Conservation (phyloP, 805 yeast genomes). For the Trichomonascus vanleenenianus region DNA sequence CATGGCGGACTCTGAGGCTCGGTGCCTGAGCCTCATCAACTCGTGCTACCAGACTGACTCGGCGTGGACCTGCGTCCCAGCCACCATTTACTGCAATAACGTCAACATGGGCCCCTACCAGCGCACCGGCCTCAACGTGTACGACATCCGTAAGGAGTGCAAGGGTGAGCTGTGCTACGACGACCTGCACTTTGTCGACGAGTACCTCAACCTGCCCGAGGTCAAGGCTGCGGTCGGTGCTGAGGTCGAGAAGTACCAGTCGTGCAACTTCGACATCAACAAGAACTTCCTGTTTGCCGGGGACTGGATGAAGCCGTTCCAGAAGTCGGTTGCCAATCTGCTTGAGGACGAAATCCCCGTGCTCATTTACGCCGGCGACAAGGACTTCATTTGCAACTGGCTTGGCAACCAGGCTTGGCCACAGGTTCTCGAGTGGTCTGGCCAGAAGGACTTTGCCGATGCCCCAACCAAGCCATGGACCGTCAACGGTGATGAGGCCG, state of each 20-base stretch:
- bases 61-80: conserved; percentile 85
- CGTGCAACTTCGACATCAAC: conserved; percentile 78
- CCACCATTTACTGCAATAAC: conserved; percentile 82
- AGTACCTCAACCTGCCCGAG: conserved; percentile 66
- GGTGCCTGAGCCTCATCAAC: conserved; percentile 70
- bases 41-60: conserved; percentile 70
- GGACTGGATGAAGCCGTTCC: conserved; percentile 90
- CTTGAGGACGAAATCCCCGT: conserved; percentile 73
- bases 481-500: conserved; percentile 41
- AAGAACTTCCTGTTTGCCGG: conserved; percentile 80
- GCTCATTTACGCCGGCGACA: conserved; percentile 89
- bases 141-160: conserved; percentile 82
- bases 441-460: conserved; percentile 44
- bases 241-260: conserved; percentile 69
- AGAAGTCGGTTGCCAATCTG: conserved; percentile 56
- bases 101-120: conserved; percentile 74
- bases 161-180: conserved; percentile 66
- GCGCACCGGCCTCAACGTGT: conserved; percentile 81
- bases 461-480: conserved; percentile 32
- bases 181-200: conserved; percentile 66
- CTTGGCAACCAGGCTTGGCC: conserved; percentile 83
- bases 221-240: conserved; percentile 85
- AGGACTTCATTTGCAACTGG: conserved; percentile 96
- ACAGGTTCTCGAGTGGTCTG: conserved; percentile 55
- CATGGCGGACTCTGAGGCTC: conserved; percentile 60